A percentile compares a stretch with the other conserved stretches of the same genome.
Evolutionary conservation across 192 early-diverging fungal genomes (phyloP).

Genomic region (Pilaira anomala): DNA sequence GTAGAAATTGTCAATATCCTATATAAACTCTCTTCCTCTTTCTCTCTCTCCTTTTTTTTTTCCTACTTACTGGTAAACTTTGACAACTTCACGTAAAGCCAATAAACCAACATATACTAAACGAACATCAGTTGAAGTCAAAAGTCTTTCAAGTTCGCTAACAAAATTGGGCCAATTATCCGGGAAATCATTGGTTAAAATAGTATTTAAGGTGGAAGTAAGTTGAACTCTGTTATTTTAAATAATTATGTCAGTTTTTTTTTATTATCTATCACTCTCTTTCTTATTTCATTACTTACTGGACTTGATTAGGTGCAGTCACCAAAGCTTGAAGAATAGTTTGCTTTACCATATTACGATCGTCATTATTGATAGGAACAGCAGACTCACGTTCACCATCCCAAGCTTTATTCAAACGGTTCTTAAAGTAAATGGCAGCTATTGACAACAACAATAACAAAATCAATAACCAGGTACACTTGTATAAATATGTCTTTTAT

Average conservation of each 20-base stretch:
- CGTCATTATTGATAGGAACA: slow-evolving; percentile 59
- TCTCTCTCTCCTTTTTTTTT: no score
- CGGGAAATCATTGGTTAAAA: slow-evolving; percentile 77
- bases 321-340: slow-evolving; percentile 76
- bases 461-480: neutral
- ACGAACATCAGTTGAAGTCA: slow-evolving; percentile 63
- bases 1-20: no score
- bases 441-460: slow-evolving; percentile 35
- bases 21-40: no score
- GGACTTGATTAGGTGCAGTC: slow-evolving; percentile 65
- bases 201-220: slow-evolving; percentile 67
- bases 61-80: slow-evolving; percentile 65
- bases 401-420: slow-evolving; percentile 75
- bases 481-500: neutral
- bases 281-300: slow-evolving; percentile 41
- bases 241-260: neutral
- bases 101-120: slow-evolving; percentile 75
- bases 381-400: slow-evolving; percentile 33
- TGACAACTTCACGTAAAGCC: slow-evolving; percentile 77
- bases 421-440: slow-evolving; percentile 89
- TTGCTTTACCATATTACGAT: slow-evolving; percentile 65
- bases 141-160: slow-evolving; percentile 56
- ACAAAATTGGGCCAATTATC: slow-evolving; percentile 80
- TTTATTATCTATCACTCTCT: no score
- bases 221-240: slow-evolving; percentile 72